Evolutionary conservation across 1,139 yeast genomes (phyloP), one percentile per base, ranked within the genome.

Genomic region (Debaryomyces psychrophilus): DNA sequence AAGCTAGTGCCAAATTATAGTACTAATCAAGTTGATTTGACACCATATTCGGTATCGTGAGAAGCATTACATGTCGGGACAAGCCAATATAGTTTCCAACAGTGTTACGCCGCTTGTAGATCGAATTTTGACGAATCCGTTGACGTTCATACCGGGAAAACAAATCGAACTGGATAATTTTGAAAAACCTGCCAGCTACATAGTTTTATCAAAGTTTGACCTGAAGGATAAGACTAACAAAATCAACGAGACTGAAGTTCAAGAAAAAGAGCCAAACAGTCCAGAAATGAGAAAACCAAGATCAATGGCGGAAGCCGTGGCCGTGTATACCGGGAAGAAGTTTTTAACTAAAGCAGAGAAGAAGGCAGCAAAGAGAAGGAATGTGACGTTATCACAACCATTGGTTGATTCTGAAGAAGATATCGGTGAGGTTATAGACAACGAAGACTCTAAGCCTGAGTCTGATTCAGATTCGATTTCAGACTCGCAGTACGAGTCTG

Each of bases 291-390:
- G 54, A 38, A 71, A 73, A 52, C 82, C 83, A 4, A 72, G 65
- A 52, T 75, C 83, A 26, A 72, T 81, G 79, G 83, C 83, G 3
- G 85, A 80, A 58, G 85, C 85, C 2, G 80, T 81, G 31, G 83
- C 84, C 7, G 77, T 79, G 2, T 81, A 81, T 58, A 75, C 84
- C 0, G 84, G 83, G 18, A 74, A 71, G 54, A 77, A 73, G 55
- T 77, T 74, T 54, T 59, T 76, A 35, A 65, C 75, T 18, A 73
- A 70, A 48, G 64, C 65, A 38, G 76, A 74, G 49, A 63, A 64
- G 53, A 67, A 61, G 46, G 60, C 57, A 43, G 57, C 60, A 43
- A 67, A 68, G 48, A 64, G 60, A 50, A 54, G 60, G 41, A 60
- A 57, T 43, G 50, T 50, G 34, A 51, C 37, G 4, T 49, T 47